Evolutionary conservation across 345 rosid species (phyloP).

Genomic region (Pistacia vera): DNA sequence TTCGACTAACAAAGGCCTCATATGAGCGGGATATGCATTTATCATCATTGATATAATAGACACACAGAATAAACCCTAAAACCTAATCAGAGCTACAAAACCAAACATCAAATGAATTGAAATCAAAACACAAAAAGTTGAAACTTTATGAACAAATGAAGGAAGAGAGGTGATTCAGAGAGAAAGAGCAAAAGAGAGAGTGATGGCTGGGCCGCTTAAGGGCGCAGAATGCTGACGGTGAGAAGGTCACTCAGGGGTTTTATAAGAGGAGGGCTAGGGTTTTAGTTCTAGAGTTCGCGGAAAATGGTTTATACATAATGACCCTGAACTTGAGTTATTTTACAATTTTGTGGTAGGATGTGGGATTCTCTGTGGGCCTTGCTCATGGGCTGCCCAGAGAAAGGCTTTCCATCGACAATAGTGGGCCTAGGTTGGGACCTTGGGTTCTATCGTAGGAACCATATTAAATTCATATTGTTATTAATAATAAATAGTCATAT

Average conservation of each 20-base stretch:
- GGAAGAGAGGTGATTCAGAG: no score
- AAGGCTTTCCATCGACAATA: neutral
- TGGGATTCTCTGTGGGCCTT: neutral
- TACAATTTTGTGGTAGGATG: no score
- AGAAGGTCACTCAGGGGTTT: neutral
- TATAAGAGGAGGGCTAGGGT: neutral
- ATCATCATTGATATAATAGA: constrained; percentile 12
- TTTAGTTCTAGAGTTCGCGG: constrained; percentile 4
- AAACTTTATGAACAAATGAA: no score
- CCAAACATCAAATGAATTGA: no score
- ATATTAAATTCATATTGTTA: no score
- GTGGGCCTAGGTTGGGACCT: neutral
- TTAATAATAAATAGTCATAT: no score
- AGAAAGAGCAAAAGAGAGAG: neutral
- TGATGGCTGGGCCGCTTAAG: no score
- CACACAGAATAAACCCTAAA: no score
- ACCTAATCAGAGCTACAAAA: no score
- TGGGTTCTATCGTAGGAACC: no score
- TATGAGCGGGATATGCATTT: constrained; percentile 27
- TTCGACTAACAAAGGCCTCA: constrained; percentile 10
- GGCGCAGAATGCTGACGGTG: no score
- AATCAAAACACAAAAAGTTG: neutral
- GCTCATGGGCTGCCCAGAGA: neutral
- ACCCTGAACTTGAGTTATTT: neutral
- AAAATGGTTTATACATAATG: neutral